Conservation (phyloP, 2,329 filamentous ascomycete species). For the Microdochium trichocladiopsis region DNA sequence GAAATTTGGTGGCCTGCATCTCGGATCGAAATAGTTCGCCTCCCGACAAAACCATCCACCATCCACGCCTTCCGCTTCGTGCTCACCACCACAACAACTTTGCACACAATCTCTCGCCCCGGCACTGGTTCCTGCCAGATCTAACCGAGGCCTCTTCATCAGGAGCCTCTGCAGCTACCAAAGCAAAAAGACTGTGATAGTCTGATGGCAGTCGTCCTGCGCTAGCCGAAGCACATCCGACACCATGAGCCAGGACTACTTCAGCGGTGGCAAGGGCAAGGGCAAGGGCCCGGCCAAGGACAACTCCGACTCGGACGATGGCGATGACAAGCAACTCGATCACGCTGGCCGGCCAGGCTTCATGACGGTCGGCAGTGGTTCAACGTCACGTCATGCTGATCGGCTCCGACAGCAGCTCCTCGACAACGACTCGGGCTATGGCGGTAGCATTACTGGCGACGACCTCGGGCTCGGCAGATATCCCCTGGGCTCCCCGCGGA, state of each 20-base stretch:
- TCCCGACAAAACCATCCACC: background rate
- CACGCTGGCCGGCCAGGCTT: slow-evolving; percentile 49
- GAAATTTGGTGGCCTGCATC: background rate
- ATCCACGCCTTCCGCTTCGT: background rate
- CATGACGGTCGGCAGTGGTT: slow-evolving; percentile 82
- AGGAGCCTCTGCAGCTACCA: background rate
- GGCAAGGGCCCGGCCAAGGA: slow-evolving; percentile 39
- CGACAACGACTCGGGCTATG: slow-evolving; percentile 87
- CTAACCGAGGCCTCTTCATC: too few relatives aligned
- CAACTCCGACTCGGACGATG: slow-evolving; percentile 23
- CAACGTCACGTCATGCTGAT: slow-evolving; percentile 73
- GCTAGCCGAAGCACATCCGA: slow-evolving; percentile 11
- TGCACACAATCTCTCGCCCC: background rate
- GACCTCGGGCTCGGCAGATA: slow-evolving; percentile 32
- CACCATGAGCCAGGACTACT: slow-evolving; percentile 56
- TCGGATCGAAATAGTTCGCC: background rate
- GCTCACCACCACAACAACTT: background rate
- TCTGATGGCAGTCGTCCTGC: slow-evolving; percentile 18
- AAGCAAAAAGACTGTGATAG: slow-evolving; percentile 3
- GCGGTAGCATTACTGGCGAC: slow-evolving; percentile 67
- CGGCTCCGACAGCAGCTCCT: slow-evolving; percentile 68
- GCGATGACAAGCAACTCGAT: slow-evolving; percentile 16
- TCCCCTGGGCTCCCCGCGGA: slow-evolving; percentile 25
- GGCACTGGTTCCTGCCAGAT: background rate
- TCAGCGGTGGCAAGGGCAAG: slow-evolving; percentile 31